A percentile compares a stretch with the other conserved stretches of the same genome.
phyloP scores from a whole-genome alignment of 1,139 yeast species.

The Pichia sp. region DNA sequence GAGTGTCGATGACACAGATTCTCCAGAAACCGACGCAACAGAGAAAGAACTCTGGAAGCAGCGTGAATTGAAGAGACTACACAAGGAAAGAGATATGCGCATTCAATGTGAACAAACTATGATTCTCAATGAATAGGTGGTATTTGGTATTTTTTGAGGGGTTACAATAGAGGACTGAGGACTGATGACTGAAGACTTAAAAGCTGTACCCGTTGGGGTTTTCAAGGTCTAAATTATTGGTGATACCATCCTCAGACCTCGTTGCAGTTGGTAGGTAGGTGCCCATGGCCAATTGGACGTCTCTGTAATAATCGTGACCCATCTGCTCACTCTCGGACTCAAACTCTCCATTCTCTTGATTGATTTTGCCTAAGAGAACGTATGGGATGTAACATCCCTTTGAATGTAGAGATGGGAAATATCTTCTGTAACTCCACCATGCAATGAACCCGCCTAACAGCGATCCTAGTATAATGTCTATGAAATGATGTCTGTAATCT shows the following conservation, averaged over 20 bases:
- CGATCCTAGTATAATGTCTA: conserved; percentile 58
- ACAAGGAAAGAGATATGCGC: conserved; percentile 8
- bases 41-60: conserved; percentile 7
- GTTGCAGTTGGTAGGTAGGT: conserved; percentile 9
- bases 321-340: conserved; percentile 1
- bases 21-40: not conserved
- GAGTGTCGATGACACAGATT: conserved; percentile 6
- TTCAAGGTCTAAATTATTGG: not conserved
- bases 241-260: conserved; percentile 1
- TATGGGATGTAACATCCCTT: conserved; percentile 26
- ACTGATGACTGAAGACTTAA: too few relatives aligned
- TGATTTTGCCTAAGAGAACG: conserved; percentile 10
- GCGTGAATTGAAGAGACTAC: conserved; percentile 10
- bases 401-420: conserved; percentile 29
- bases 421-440: conserved; percentile 38
- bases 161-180: too few relatives aligned
- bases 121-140: not conserved
- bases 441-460: conserved; percentile 44
- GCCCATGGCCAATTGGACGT: conserved; percentile 7
- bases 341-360: conserved; percentile 1
- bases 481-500: conserved; percentile 72
- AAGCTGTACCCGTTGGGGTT: too few relatives aligned
- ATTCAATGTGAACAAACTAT: conserved; percentile 5
- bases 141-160: not conserved
- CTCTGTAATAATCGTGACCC: conserved; percentile 12